phyloP scores from a whole-genome alignment of 176 grass and related monocot species.

The Oryza punctata region DNA sequence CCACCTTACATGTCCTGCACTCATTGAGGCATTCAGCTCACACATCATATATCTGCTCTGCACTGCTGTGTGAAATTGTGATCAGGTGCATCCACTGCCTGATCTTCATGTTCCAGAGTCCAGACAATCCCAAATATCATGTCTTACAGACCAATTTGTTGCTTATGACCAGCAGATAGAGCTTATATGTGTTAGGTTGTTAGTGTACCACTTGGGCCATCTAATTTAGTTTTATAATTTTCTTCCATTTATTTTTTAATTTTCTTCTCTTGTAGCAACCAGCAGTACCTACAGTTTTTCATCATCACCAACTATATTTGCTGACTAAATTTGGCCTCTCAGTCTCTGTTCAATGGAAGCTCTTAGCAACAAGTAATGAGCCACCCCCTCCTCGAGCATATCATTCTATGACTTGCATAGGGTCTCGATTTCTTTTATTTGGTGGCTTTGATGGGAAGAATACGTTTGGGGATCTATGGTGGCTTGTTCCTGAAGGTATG shows the following conservation, averaged over 20 bases:
- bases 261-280: slow-evolving; percentile 5
- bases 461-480: slow-evolving; percentile 95
- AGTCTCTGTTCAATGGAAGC: slow-evolving; percentile 98
- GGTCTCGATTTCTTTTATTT: slow-evolving; percentile 87
- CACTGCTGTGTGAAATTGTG: background rate
- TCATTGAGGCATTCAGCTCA: slow-evolving; percentile 21
- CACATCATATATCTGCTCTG: background rate
- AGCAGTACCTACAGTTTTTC: background rate
- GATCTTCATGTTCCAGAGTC: background rate
- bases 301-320: slow-evolving; percentile 2
- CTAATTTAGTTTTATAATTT: background rate
- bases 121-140: slow-evolving; percentile 8
- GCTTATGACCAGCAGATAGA: background rate
- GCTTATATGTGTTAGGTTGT: background rate
- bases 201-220: background rate
- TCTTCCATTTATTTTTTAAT: background rate
- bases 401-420: slow-evolving; percentile 89
- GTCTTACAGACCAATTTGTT: background rate
- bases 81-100: background rate
- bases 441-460: slow-evolving; percentile 98
- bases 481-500: slow-evolving; percentile 94
- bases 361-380: slow-evolving; percentile 68
- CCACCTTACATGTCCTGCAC: slow-evolving; percentile 3
- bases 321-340: slow-evolving; percentile 38
- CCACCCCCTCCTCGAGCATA: slow-evolving; percentile 84